Evolutionary conservation across 106 monocot genomes (phyloP).

Genomic region (Acanthochlamys bracteata): DNA sequence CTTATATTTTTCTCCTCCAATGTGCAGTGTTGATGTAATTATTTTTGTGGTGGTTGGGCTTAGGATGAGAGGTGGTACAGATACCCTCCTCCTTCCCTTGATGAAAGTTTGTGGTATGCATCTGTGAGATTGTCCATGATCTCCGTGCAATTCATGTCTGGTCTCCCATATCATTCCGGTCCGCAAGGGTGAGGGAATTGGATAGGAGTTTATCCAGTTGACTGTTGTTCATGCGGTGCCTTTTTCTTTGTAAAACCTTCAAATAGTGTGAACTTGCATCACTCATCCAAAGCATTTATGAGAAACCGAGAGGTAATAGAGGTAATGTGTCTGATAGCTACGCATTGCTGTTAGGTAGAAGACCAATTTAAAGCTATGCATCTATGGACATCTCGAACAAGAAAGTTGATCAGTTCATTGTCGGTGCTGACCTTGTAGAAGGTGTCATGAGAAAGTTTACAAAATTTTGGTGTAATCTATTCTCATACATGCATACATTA

Average conservation of each 20-base stretch:
- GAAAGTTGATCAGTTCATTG: too few relatives aligned
- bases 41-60: neutral
- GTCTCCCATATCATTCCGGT: too few relatives aligned
- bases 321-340: neutral
- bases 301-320: neutral
- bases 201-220: too few relatives aligned
- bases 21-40: neutral
- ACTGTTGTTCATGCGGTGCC: too few relatives aligned
- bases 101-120: neutral
- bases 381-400: too few relatives aligned
- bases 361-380: neutral
- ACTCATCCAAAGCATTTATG: neutral
- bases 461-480: too few relatives aligned
- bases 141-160: too few relatives aligned
- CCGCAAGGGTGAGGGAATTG: too few relatives aligned
- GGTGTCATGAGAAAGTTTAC: too few relatives aligned
- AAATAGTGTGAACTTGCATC: neutral
- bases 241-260: too few relatives aligned
- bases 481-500: too few relatives aligned
- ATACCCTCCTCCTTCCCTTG: constrained; percentile 24
- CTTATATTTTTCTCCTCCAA: neutral
- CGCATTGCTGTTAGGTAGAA: neutral
- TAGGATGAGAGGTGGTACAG: constrained; percentile 34
- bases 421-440: too few relatives aligned
- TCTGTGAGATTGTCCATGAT: neutral